Conservation (phyloP, 176 grass and related monocot genomes). For the Metroxylon sagu region DNA sequence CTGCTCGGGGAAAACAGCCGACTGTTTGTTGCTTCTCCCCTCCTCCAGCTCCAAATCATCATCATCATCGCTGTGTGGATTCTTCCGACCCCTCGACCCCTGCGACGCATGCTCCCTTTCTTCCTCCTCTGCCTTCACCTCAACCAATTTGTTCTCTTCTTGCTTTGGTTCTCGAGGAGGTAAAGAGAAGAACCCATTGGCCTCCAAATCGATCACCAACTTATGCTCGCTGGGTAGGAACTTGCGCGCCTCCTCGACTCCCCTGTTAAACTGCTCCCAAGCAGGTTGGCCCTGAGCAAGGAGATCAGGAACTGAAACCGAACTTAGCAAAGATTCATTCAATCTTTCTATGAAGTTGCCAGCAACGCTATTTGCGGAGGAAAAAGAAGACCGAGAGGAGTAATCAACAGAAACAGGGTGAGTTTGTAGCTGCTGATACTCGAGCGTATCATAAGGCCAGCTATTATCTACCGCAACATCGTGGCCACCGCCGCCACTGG, state of each 20-base stretch:
- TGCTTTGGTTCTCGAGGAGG: slow-evolving; percentile 7
- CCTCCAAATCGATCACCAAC: slow-evolving; percentile 56
- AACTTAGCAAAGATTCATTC: background rate
- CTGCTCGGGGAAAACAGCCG: slow-evolving; percentile 46
- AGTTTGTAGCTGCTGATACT: slow-evolving; percentile 14
- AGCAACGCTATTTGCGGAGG: slow-evolving; percentile 8
- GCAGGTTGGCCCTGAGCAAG: slow-evolving; percentile 29
- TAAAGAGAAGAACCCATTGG: slow-evolving; percentile 10
- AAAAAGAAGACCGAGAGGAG: slow-evolving; percentile 21
- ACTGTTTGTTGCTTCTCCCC: slow-evolving; percentile 75
- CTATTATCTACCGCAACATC: slow-evolving; percentile 3
- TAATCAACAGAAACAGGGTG: slow-evolving; percentile 8
- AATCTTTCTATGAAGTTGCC: slow-evolving; percentile 13
- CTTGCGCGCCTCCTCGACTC: slow-evolving; percentile 49
- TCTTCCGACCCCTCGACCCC: slow-evolving; percentile 58
- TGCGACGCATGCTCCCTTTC: slow-evolving; percentile 9
- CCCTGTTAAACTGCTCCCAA: slow-evolving; percentile 46
- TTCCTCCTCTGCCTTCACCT: slow-evolving; percentile 31
- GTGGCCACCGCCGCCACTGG: slow-evolving; percentile 1
- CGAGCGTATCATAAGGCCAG: slow-evolving; percentile 10
- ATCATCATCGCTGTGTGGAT: slow-evolving; percentile 45
- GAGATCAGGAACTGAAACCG: slow-evolving; percentile 9
- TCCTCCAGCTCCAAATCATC: slow-evolving; percentile 74
- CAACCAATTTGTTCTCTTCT: slow-evolving; percentile 26
- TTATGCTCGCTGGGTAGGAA: slow-evolving; percentile 58